Evolutionary conservation across 73 alveolate genomes (phyloP).

Genomic region (Paraurostyla sp.): DNA sequence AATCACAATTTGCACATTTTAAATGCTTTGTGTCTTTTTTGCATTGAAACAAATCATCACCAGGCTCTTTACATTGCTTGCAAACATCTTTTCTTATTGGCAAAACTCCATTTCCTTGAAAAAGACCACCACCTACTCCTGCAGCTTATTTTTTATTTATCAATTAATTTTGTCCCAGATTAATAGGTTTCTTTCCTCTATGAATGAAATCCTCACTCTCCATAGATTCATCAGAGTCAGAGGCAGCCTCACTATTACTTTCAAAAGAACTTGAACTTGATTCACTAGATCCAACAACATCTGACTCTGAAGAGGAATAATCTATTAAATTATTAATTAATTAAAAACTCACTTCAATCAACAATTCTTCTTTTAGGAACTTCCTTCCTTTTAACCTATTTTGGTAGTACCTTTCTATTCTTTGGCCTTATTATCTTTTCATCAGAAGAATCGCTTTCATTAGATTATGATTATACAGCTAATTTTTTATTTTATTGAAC

Average conservation of each 20-base stretch:
- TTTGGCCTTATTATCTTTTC: not conserved
- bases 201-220: not conserved
- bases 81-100: conserved; percentile 54
- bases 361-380: not conserved
- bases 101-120: not conserved
- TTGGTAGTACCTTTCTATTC: not conserved
- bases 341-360: conserved; percentile 24
- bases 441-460: no score
- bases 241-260: no score
- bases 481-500: not conserved
- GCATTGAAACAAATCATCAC: conserved; percentile 68
- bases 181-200: not conserved
- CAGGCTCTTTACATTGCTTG: conserved; percentile 62
- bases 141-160: not conserved
- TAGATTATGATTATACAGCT: no score
- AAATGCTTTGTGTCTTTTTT: conserved; percentile 43
- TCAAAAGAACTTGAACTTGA: no score
- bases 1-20: conserved; percentile 55
- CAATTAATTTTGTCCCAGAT: not conserved
- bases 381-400: not conserved
- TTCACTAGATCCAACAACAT: conserved; percentile 11
- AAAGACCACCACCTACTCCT: conserved; percentile 10
- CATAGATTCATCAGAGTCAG: no score
- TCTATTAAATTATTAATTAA: not conserved
- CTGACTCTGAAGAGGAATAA: conserved; percentile 42